Conservation (phyloP, 108 stramenopile genomes). For the Fistulifera pelliculosa region DNA sequence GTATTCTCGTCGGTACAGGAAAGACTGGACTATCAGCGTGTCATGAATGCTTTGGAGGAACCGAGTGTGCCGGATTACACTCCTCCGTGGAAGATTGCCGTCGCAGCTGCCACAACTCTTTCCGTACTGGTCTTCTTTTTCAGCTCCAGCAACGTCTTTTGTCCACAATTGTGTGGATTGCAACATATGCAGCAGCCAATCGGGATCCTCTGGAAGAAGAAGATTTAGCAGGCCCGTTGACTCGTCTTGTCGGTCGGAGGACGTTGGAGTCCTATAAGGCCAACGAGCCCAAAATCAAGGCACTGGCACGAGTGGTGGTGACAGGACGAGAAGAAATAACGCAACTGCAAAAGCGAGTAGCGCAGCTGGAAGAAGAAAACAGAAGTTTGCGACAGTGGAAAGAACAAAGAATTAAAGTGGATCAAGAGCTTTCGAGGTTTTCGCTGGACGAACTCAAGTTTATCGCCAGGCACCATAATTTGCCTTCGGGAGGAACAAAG, state of each 20-base stretch:
- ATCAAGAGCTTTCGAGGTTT: conserved; percentile 2
- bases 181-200: conserved; percentile 6
- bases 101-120: conserved; percentile 6
- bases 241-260: conserved; percentile 12
- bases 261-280: conserved; percentile 7
- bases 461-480: conserved; percentile 3
- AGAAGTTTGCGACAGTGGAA: conserved; percentile 8
- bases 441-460: conserved; percentile 12
- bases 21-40: conserved; percentile 5
- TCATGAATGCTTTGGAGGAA: neutral
- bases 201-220: conserved; percentile 22
- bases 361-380: conserved; percentile 15
- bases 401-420: conserved; percentile 6
- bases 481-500: conserved; percentile 17
- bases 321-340: conserved; percentile 6
- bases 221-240: conserved; percentile 7
- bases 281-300: conserved; percentile 9
- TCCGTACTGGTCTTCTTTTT: neutral
- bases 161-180: conserved; percentile 2
- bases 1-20: conserved; percentile 1
- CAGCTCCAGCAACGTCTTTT: conserved; percentile 4
- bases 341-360: conserved; percentile 4
- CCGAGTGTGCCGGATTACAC: too few relatives aligned
- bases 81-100: conserved; percentile 14
- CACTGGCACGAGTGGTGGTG: conserved; percentile 9